Percentiles rank a stretch among this genome's conserved stretches.
Evolutionary conservation across 192 early-diverging fungal species (phyloP).

Genomic region (Phlyctochytrium bullatum): DNA sequence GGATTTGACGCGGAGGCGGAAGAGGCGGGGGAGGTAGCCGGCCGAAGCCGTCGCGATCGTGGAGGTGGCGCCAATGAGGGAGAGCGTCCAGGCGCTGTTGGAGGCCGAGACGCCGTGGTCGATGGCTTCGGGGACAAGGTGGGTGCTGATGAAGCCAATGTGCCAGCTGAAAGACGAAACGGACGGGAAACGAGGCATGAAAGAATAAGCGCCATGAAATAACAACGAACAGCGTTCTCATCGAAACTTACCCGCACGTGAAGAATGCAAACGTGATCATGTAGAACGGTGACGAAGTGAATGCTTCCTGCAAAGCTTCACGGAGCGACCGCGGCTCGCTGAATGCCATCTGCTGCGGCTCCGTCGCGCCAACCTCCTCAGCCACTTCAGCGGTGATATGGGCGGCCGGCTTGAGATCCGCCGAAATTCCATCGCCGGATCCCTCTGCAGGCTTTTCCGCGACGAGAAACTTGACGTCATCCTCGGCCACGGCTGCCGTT

Average conservation of each 20-base stretch:
- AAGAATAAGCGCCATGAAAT: no score
- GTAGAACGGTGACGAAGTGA: background rate
- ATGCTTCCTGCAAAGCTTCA: background rate
- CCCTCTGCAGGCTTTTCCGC: no score
- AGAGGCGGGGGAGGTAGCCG: background rate
- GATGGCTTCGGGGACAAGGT: background rate
- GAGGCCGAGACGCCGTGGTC: background rate
- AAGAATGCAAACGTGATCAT: background rate
- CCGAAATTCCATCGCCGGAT: no score
- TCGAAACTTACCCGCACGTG: background rate
- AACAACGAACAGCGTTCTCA: background rate
- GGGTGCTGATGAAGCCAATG: background rate
- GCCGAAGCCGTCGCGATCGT: background rate
- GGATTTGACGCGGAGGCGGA: background rate
- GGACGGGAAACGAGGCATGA: no score
- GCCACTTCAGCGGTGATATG: no score
- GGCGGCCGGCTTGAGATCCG: no score
- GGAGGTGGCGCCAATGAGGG: background rate
- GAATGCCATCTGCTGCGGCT: no score
- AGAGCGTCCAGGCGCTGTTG: background rate
- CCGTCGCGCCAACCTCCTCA: no score
- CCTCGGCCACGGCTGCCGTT: no score
- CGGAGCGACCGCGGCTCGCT: background rate
- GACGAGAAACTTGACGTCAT: no score
- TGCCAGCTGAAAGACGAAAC: no score